Conservation (phyloP, 2,329 filamentous ascomycete genomes). For the Drechslerella stenobrocha region DNA sequence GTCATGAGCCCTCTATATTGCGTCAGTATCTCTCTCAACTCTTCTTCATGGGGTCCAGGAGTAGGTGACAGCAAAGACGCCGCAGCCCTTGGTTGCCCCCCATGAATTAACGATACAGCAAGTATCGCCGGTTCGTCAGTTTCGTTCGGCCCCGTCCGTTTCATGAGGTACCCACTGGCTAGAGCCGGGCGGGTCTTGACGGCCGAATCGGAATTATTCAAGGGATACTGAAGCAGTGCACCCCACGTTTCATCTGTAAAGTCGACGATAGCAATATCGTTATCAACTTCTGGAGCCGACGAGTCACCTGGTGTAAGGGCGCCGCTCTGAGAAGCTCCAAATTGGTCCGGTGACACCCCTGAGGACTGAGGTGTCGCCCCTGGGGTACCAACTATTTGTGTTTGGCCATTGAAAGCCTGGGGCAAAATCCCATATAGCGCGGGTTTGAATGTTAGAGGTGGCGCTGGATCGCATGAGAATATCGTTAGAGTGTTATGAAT, state of each 20-base stretch:
- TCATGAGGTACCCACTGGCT: slow-evolving; percentile 68
- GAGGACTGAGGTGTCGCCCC: slow-evolving; percentile 50
- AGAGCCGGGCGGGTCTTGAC: slow-evolving; percentile 64
- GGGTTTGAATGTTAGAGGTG: slow-evolving; percentile 49
- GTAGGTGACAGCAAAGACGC: slow-evolving; percentile 60
- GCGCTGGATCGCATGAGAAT: slow-evolving; percentile 50
- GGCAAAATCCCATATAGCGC: slow-evolving; percentile 48
- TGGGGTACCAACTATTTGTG: slow-evolving; percentile 46
- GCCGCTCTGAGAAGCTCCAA: slow-evolving; percentile 47
- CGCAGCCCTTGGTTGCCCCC: slow-evolving; percentile 17
- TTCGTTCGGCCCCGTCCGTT: slow-evolving; percentile 62
- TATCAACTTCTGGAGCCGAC: slow-evolving; percentile 60
- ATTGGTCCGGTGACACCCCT: slow-evolving; percentile 65
- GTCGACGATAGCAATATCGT: slow-evolving; percentile 72
- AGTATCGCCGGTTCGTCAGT: slow-evolving; percentile 66
- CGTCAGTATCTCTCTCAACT: slow-evolving; percentile 70
- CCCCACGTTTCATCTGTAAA: slow-evolving; percentile 76
- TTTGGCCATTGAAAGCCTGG: slow-evolving; percentile 49
- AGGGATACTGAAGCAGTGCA: slow-evolving; percentile 67
- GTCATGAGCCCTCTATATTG: slow-evolving; percentile 71
- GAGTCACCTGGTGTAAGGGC: slow-evolving; percentile 50
- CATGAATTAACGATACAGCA: slow-evolving; percentile 28
- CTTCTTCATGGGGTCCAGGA: slow-evolving; percentile 64
- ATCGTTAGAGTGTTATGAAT: slow-evolving; percentile 48
- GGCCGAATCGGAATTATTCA: slow-evolving; percentile 61